Conservation (phyloP, 148 eudicot species). For the Vaccinium corymbosum region DNA sequence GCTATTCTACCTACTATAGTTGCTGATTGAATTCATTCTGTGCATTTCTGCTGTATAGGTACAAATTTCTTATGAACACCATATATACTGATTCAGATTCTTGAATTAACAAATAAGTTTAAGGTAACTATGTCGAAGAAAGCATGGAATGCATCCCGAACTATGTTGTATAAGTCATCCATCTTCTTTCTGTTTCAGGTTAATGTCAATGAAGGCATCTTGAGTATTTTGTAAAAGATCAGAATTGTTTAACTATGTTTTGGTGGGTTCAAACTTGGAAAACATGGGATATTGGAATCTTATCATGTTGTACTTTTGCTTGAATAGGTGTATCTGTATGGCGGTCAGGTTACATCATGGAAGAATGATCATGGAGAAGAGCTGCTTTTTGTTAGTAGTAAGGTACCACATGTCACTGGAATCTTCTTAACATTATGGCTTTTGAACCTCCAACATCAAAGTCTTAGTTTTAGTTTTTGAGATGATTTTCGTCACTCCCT, state of each 20-base stretch:
- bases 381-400: constrained; percentile 70
- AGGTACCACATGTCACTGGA: constrained; percentile 39
- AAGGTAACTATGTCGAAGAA: background rate
- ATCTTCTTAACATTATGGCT: background rate
- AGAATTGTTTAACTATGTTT: background rate
- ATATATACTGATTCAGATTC: background rate
- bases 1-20: background rate
- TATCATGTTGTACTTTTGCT: background rate
- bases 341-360: constrained; percentile 90
- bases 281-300: background rate
- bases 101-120: background rate
- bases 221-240: background rate
- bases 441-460: constrained; percentile 2
- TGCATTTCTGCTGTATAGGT: background rate
- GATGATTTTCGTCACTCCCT: background rate
- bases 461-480: background rate
- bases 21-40: background rate
- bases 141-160: background rate
- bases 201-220: constrained; percentile 1
- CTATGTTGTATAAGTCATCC: background rate
- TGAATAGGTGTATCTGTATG: constrained; percentile 66
- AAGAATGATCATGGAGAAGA: constrained; percentile 81
- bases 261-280: background rate
- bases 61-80: background rate
- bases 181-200: background rate